phyloP scores from a whole-genome alignment of 2,329 filamentous ascomycete species.

The Pseudogymnoascus destructans region DNA sequence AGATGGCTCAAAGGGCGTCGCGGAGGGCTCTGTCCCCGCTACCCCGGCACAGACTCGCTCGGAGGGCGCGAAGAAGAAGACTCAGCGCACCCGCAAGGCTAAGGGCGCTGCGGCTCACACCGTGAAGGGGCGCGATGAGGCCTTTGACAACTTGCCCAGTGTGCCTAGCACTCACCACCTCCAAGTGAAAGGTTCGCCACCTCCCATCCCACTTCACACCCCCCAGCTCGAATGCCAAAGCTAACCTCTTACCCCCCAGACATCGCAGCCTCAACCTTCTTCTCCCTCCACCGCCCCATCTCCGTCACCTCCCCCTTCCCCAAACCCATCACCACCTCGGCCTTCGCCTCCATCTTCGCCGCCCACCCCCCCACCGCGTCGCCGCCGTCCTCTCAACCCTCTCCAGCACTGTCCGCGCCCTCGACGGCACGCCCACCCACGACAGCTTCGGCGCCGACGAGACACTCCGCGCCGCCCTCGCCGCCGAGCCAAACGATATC shows the following conservation, averaged over 20 bases:
- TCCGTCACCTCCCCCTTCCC: constrained; percentile 76
- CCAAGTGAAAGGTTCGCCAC: constrained; percentile 44
- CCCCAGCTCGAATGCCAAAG: background rate
- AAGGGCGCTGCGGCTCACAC: constrained; percentile 34
- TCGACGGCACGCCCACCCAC: constrained; percentile 33
- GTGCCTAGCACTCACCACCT: constrained; percentile 66
- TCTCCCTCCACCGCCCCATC: constrained; percentile 89
- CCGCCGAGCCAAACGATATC: constrained; percentile 36
- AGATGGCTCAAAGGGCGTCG: constrained; percentile 25
- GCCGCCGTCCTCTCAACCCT: constrained; percentile 56
- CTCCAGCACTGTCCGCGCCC: constrained; percentile 42
- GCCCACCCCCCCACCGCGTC: constrained; percentile 37
- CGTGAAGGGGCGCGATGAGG: constrained; percentile 30
- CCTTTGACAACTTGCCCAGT: constrained; percentile 49
- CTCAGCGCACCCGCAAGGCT: constrained; percentile 38
- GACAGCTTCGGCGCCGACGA: constrained; percentile 22
- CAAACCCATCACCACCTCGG: constrained; percentile 53
- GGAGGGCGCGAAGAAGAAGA: constrained; percentile 22
- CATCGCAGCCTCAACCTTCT: constrained; percentile 80
- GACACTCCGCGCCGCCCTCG: constrained; percentile 31
- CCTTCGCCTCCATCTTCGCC: constrained; percentile 77
- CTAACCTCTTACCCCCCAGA: constrained; percentile 40
- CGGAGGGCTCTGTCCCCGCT: constrained; percentile 15
- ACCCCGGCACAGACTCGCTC: constrained; percentile 17
- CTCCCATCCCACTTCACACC: background rate